These are phyloP conservation scores for Botrytis deweyae DNA, from an alignment of 2,329 filamentous ascomycete species.

Conservation along the genomic window DNA sequence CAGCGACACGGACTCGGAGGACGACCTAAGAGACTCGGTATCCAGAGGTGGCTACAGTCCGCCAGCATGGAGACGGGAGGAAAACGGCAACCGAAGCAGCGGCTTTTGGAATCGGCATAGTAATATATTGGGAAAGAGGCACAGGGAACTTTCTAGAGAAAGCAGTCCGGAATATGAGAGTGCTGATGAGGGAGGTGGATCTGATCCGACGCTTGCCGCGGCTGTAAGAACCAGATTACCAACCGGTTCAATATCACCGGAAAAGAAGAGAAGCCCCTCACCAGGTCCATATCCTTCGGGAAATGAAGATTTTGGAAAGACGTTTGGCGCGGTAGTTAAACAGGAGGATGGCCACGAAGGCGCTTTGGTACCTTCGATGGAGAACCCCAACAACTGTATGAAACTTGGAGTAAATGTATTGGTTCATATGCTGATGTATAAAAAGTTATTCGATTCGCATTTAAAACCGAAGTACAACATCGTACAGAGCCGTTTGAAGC, in stretches of 20 bases:
- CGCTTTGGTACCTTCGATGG: conserved; percentile 25
- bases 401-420: conserved; percentile 25
- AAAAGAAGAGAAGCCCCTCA: conserved; percentile 56
- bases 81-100: conserved; percentile 44
- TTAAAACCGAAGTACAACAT: conserved; percentile 85
- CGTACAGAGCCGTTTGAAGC: conserved; percentile 81
- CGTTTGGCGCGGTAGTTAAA: conserved; percentile 41
- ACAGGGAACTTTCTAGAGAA: conserved; percentile 54
- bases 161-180: conserved; percentile 60
- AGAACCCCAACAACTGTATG: conserved; percentile 52
- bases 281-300: conserved; percentile 45
- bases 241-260: conserved; percentile 53
- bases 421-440: conserved; percentile 28
- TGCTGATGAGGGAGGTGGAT: conserved; percentile 48
- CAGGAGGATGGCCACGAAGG: conserved; percentile 30
- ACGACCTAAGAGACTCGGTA: conserved; percentile 44
- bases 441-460: conserved; percentile 81
- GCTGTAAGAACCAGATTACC: conserved; percentile 44
- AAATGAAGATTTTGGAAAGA: conserved; percentile 41
- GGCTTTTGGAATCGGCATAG: conserved; percentile 49
- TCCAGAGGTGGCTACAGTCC: conserved; percentile 60
- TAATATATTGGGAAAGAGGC: conserved; percentile 51
- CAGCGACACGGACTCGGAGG: conserved; percentile 45
- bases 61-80: conserved; percentile 58
- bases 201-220: conserved; percentile 37